Evolutionary conservation across 495 filamentous ascomycete species (phyloP), one percentile per base, ranked within the genome.

Genomic region (Aspergillus sclerotioniger): DNA sequence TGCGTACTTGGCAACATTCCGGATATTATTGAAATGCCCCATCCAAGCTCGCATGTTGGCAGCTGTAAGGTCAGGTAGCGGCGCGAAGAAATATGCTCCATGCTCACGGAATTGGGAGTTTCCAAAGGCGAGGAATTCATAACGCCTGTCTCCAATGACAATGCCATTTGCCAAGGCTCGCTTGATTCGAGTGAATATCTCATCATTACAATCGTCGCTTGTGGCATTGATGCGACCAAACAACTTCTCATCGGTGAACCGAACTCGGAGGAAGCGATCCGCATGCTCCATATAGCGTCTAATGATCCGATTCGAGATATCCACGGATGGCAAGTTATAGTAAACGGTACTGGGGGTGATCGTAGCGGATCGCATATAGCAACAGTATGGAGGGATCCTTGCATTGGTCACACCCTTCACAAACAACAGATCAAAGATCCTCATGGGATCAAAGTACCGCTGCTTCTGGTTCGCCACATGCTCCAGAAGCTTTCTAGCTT

Each of bases 41-140:
- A 98, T 97, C 90, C 90, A 91, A 6, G 73, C 63, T n/a, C 93
- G 87, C 53, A 99, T 98, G 51, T 84, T 75, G 17, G 83, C 80
- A 33, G 89, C 89, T 1, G 82, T 84, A 7, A 90, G 54, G 54
- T 80, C 66, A 3, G 83, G 71, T 2, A 79, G 78, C 0, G 85
- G 79, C 0, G 89, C 83, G 64, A 88, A 96, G 71, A 99, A 96
- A 62, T 93, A 98, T 1, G 92, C 92, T 0, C 91, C 90, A 67
- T 92, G 85, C 67, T 98, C 93, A 13, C 94, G 84, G 56, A 99
- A 89, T 61, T 98, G 94, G 0, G 93, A 96, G 68, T 96, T 98
- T 0, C 94, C 93, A 68, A 91, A 96, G 6, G 95, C 93, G 20
- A 99, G 84, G 62, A 96, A 97, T 65, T 95, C 82, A 68, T 89